A percentile compares a stretch with the other conserved stretches of the same genome.
These are phyloP conservation scores for Lentinula boryana DNA, from an alignment of 768 basidiomycete species.

Conservation along the genomic window DNA sequence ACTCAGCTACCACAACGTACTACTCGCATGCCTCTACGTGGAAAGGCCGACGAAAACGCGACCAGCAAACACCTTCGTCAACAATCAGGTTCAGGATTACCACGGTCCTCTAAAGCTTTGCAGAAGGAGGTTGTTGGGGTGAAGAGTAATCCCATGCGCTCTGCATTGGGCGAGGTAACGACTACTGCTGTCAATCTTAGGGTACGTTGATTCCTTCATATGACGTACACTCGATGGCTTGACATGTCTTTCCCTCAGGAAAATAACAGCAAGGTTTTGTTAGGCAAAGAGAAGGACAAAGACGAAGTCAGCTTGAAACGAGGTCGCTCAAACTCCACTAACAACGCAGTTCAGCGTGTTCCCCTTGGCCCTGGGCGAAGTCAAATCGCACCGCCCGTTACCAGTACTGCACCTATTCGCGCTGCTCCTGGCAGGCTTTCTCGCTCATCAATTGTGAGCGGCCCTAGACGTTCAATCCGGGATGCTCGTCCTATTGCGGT, in stretches of 20 bases:
- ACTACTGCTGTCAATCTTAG: slow-evolving; percentile 73
- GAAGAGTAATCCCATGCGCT: slow-evolving; percentile 53
- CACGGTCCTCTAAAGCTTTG: slow-evolving; percentile 45
- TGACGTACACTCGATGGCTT: slow-evolving; percentile 1
- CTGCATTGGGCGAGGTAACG: slow-evolving; percentile 79
- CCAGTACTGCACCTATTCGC: slow-evolving; percentile 34
- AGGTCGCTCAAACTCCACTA: slow-evolving; percentile 57
- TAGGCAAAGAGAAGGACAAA: slow-evolving; percentile 68
- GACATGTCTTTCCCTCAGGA: slow-evolving; percentile 30
- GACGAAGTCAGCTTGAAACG: slow-evolving; percentile 61
- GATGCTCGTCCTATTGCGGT: slow-evolving; percentile 35
- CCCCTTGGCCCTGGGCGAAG: slow-evolving; percentile 58
- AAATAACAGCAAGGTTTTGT: slow-evolving; percentile 35
- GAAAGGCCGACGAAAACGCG: slow-evolving; percentile 76
- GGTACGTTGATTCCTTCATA: slow-evolving; percentile 32
- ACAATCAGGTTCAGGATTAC: slow-evolving; percentile 38
- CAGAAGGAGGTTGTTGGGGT: slow-evolving; percentile 36
- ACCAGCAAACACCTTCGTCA: slow-evolving; percentile 63
- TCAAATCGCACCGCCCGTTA: slow-evolving; percentile 35
- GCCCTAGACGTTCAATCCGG: slow-evolving; percentile 30
- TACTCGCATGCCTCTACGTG: slow-evolving; percentile 58
- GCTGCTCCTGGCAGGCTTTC: slow-evolving; percentile 15
- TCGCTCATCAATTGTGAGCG: slow-evolving; percentile 11
- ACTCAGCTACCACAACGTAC: slow-evolving; percentile 59
- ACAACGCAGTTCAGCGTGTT: slow-evolving; percentile 57